phyloP scores from a whole-genome alignment of 768 basidiomycete genomes.

The Coprinopsis cinerea region DNA sequence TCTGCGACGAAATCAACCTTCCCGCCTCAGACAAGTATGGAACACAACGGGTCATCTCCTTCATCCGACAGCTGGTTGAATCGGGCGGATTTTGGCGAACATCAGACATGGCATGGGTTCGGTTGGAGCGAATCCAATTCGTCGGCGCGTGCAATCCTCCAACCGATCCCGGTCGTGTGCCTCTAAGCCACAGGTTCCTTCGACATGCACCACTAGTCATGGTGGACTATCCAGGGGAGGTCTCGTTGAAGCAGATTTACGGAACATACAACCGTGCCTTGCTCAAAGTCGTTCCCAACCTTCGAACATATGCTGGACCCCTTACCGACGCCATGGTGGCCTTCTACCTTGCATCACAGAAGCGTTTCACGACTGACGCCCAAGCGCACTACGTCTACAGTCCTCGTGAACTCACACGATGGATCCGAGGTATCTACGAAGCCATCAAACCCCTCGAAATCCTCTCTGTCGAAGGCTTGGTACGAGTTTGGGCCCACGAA shows the following conservation, averaged over 20 bases:
- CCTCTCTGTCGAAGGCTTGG: slow-evolving; percentile 91
- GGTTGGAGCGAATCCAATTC: slow-evolving; percentile 97
- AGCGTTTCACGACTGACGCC: slow-evolving; percentile 90
- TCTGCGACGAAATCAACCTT: slow-evolving; percentile 99
- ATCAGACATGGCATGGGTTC: slow-evolving; percentile 94
- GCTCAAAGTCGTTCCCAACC: slow-evolving; percentile 91
- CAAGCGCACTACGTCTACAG: slow-evolving; percentile 99
- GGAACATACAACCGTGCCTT: slow-evolving; percentile 95
- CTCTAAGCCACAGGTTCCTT: slow-evolving; percentile 93
- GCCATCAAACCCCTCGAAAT: slow-evolving; percentile 91
- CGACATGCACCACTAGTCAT: slow-evolving; percentile 96
- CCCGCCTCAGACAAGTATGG: slow-evolving; percentile 97
- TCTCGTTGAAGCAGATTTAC: slow-evolving; percentile 97
- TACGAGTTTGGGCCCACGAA: slow-evolving; percentile 97
- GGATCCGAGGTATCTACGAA: slow-evolving; percentile 96
- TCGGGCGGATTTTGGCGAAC: slow-evolving; percentile 92
- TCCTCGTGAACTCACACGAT: slow-evolving; percentile 96
- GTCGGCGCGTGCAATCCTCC: slow-evolving; percentile 99
- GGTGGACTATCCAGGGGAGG: slow-evolving; percentile 98
- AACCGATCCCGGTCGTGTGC: slow-evolving; percentile 98
- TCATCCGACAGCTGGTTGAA: slow-evolving; percentile 95
- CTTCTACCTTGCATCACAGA: slow-evolving; percentile 92
- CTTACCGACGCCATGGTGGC: slow-evolving; percentile 97
- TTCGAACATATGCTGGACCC: slow-evolving; percentile 88
- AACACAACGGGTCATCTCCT: slow-evolving; percentile 97